A percentile compares a stretch with the other conserved stretches of the same genome.
These are phyloP conservation scores for Beauveria brongniartii DNA, from an alignment of 2,329 filamentous ascomycete species.

Conservation along the genomic window DNA sequence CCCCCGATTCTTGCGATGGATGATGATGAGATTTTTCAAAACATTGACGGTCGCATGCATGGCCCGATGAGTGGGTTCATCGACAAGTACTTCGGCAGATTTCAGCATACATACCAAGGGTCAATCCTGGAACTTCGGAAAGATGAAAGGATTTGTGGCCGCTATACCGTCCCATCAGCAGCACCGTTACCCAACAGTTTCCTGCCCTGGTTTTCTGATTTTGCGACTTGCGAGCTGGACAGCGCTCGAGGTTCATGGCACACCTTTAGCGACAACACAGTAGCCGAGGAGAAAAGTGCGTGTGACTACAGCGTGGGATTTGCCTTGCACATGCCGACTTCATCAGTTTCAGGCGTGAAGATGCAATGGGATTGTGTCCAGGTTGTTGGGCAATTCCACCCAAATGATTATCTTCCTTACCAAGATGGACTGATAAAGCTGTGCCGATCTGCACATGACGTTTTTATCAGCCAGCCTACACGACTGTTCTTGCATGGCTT, in stretches of 20 bases:
- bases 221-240: constrained; percentile 11
- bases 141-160: background rate
- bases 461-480: constrained; percentile 25
- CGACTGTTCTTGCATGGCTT: constrained; percentile 30
- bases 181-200: constrained; percentile 14
- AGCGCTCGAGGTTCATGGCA: background rate
- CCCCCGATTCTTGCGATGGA: background rate
- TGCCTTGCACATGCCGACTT: constrained; percentile 7
- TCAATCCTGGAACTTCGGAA: background rate
- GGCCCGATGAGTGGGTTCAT: background rate
- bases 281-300: background rate
- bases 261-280: background rate
- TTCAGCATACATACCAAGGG: background rate
- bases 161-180: constrained; percentile 12
- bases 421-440: constrained; percentile 14
- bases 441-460: constrained; percentile 15
- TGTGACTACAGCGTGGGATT: background rate
- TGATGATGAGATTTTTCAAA: background rate
- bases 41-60: background rate
- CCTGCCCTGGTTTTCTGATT: constrained; percentile 15
- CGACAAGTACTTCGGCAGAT: background rate
- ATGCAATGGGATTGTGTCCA: constrained; percentile 13
- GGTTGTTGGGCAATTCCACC: constrained; percentile 14
- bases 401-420: constrained; percentile 8
- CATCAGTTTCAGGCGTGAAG: constrained; percentile 1